Evolutionary conservation across 179 eudicot genomes (phyloP).

Genomic region (Silene noctiflora): DNA sequence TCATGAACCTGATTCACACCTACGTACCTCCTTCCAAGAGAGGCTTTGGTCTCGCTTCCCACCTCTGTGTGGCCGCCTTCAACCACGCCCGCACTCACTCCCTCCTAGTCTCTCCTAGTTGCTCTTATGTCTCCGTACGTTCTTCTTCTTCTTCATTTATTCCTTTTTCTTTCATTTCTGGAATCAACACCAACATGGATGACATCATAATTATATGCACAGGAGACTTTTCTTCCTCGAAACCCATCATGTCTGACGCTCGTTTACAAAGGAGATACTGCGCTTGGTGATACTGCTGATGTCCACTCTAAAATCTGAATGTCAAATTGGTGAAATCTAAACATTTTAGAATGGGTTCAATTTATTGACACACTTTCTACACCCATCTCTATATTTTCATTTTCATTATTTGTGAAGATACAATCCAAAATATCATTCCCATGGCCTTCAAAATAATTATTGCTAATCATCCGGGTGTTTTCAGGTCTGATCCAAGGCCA

Average conservation of each 20-base stretch:
- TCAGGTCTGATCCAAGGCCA: no score
- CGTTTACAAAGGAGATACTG: slow-evolving; percentile 30
- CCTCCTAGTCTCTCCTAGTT: slow-evolving; percentile 57
- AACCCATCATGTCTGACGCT: slow-evolving; percentile 45
- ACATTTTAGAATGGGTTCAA: neutral
- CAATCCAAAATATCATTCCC: no score
- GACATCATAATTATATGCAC: slow-evolving; percentile 1
- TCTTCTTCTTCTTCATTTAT: no score
- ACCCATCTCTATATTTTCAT: no score
- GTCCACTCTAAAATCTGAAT: slow-evolving; percentile 41
- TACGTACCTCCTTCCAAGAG: slow-evolving; percentile 69
- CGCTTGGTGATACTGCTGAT: neutral
- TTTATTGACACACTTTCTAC: no score
- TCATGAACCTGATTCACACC: slow-evolving; percentile 73
- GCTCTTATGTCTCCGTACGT: slow-evolving; percentile 85
- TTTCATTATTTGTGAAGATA: no score
- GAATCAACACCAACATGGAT: neutral
- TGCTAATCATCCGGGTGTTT: no score
- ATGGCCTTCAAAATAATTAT: no score
- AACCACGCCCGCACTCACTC: slow-evolving; percentile 61
- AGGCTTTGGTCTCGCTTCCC: slow-evolving; percentile 73
- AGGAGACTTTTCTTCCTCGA: slow-evolving; percentile 65
- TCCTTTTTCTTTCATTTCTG: neutral
- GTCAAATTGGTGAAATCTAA: neutral
- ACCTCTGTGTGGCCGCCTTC: slow-evolving; percentile 73